These are phyloP conservation scores for Halenospora varia DNA, from an alignment of 495 filamentous ascomycete genomes.

Conservation along the genomic window DNA sequence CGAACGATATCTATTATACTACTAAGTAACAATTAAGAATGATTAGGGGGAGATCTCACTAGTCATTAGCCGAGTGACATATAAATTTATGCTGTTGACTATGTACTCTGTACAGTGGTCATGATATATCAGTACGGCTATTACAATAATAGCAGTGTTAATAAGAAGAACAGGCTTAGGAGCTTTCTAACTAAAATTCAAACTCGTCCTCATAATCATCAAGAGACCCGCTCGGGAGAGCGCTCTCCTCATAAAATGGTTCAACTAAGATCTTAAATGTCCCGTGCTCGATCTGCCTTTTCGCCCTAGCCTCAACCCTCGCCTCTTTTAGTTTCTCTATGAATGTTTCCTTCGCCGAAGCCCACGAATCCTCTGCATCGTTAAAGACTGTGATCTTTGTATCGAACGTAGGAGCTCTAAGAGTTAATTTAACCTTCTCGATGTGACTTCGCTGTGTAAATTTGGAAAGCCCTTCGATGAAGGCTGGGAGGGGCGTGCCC, in stretches of 20 bases:
- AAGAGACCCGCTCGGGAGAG: not conserved
- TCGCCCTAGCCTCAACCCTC: constrained; percentile 2
- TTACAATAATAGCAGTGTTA: not conserved
- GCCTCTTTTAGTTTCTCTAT: constrained; percentile 15
- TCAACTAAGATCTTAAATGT: constrained; percentile 14
- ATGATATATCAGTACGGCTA: not conserved
- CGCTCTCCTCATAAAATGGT: constrained; percentile 15
- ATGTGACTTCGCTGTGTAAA: constrained; percentile 6
- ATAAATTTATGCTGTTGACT: too few relatives aligned
- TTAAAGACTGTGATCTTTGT: constrained; percentile 10
- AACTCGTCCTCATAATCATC: constrained; percentile 14
- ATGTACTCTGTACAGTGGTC: not conserved
- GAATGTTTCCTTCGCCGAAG: constrained; percentile 8
- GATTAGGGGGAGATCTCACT: too few relatives aligned
- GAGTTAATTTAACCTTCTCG: constrained; percentile 16
- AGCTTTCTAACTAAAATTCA: constrained; percentile 9
- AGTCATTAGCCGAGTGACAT: too few relatives aligned
- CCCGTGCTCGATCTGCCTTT: not conserved
- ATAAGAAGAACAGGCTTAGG: not conserved
- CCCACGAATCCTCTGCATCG: constrained; percentile 11
- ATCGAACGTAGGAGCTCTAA: constrained; percentile 3
- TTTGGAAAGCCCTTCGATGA: constrained; percentile 10
- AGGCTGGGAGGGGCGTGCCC: not conserved
- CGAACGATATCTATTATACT: too few relatives aligned
- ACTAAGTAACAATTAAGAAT: too few relatives aligned